These are phyloP conservation scores for Mycoemilia scoparia DNA, from an alignment of 192 early-diverging fungal species.

Conservation along the genomic window DNA sequence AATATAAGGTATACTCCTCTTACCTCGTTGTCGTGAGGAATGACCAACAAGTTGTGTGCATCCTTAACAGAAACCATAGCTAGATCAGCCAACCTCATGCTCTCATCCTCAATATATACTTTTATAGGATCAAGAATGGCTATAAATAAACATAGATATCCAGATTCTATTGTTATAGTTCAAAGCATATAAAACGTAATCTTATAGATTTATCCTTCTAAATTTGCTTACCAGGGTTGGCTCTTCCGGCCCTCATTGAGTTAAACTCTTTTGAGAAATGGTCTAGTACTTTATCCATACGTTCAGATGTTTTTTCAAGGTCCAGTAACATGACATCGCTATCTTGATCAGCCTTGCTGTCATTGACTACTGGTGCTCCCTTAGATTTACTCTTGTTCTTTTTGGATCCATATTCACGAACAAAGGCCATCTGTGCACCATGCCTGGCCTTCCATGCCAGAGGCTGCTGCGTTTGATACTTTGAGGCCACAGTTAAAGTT, in stretches of 20 bases:
- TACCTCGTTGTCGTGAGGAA: conserved; percentile 56
- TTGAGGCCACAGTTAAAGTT: no score
- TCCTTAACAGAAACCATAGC: conserved; percentile 70
- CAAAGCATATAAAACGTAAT: not conserved
- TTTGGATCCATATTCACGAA: conserved; percentile 30
- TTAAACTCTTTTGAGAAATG: conserved; percentile 45
- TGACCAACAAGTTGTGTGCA: conserved; percentile 60
- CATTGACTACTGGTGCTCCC: conserved; percentile 11
- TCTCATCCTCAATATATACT: conserved; percentile 36
- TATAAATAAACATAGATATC: no score
- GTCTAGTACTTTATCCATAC: conserved; percentile 36
- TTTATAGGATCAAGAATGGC: conserved; percentile 52
- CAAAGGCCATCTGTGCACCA: no score
- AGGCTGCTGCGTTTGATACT: no score
- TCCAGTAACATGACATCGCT: conserved; percentile 33
- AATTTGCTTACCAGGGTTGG: conserved; percentile 41
- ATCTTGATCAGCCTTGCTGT: conserved; percentile 5
- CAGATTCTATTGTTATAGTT: conserved; percentile 1
- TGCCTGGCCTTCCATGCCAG: no score
- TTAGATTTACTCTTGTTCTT: conserved; percentile 17
- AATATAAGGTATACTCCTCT: no score
- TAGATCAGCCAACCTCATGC: conserved; percentile 38
- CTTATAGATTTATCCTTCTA: not conserved
- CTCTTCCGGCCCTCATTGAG: conserved; percentile 45
- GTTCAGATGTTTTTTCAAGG: conserved; percentile 32